Evolutionary conservation across 768 basidiomycete species (phyloP), one percentile per base, ranked within the genome.

Genomic region (Rubroboletus satanas): DNA sequence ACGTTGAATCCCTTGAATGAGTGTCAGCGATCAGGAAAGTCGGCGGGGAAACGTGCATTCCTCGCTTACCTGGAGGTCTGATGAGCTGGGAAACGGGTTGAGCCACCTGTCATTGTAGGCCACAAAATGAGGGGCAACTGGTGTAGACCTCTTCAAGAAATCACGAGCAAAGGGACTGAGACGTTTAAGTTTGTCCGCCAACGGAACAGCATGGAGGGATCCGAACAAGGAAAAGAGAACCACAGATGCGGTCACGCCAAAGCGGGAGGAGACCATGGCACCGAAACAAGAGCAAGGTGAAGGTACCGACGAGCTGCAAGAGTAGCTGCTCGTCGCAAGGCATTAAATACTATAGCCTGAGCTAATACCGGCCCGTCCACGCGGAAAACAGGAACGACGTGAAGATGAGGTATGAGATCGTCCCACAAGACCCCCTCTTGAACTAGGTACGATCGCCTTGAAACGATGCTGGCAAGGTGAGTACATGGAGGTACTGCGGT

Each of bases 61-160:
- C 1, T 21, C 17, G 39, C 63, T 41, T 60, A 82, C 83, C 53
- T 69, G 53, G 52, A 86, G 71, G 1, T 72, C 62, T 28, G 81
- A 71, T 6, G 73, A 67, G 2, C 71, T 63, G 2, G 85, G 83
- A 0, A 67, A 64, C 1, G 79, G 78, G 49, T 68, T 71, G 12
- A 79, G 73, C 52, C 66, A 82, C 18, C 54, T 51, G 49, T 78
- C 77, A 42, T 73, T 71, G 62, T 78, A 78, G 14, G 70, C 64
- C 26, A 77, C 39, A 41, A 74, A 85, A 58, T 78, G 74, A 26
- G 85, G 84, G 1, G 82, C 72, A 21, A 75, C 74, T 0, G 77
- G 75, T 1, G 58, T 63, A 3, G 66, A 28, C 28, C 53, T 56
- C 58, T 56, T 64, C 8, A 67, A 37, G 7, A 69, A 14, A 33